Evolutionary conservation across 2,329 filamentous ascomycete genomes (phyloP).

Genomic region (Dactylellina parvicollis): DNA sequence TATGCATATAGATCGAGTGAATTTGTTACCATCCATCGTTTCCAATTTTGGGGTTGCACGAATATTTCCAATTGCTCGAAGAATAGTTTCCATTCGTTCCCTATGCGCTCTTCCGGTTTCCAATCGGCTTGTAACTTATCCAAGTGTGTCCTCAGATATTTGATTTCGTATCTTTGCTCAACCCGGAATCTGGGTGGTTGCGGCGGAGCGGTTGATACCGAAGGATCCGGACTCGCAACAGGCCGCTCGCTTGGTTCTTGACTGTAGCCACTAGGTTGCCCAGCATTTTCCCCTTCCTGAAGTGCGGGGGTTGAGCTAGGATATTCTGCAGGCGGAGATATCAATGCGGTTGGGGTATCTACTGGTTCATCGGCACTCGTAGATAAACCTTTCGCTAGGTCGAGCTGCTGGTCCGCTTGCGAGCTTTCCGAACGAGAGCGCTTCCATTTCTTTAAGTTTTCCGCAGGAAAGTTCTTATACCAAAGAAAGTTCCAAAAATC

Average conservation of each 20-base stretch:
- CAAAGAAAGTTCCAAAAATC: background rate
- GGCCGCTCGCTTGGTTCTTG: background rate
- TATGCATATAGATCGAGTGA: background rate
- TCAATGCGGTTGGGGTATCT: no score
- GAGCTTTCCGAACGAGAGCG: no score
- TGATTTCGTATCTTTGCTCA: conserved; percentile 10
- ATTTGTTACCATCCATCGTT: background rate
- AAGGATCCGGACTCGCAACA: background rate
- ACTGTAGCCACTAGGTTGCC: no score
- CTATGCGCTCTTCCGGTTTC: conserved; percentile 11
- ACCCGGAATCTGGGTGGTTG: background rate
- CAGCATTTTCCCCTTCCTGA: no score
- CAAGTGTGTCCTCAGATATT: background rate
- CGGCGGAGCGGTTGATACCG: background rate
- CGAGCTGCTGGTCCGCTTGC: no score
- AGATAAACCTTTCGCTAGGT: no score
- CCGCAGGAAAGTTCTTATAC: background rate
- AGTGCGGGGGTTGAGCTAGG: no score
- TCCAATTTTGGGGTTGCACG: conserved; percentile 19
- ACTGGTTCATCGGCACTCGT: no score
- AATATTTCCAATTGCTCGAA: conserved; percentile 8
- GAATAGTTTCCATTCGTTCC: conserved; percentile 3
- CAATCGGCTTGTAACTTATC: conserved; percentile 6
- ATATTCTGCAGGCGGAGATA: no score
- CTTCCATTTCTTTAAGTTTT: background rate